Evolutionary conservation across 371 early-diverging fungal species (phyloP).

Genomic region (Dentiscutata heterogama): DNA sequence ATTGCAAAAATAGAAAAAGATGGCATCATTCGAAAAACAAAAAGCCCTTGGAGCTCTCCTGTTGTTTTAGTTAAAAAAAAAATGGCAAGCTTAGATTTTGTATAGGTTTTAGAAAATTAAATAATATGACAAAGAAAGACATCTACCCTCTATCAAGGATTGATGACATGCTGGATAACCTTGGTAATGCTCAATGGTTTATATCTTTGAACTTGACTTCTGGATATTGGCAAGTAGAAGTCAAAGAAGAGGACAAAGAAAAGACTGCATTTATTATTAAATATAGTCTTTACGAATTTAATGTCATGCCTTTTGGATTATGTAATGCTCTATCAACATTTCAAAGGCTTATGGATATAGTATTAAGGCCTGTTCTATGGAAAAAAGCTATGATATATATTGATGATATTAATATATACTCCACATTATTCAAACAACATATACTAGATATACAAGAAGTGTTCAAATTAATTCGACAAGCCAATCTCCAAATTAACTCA

Average conservation of each 20-base stretch:
- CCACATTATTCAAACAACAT: conserved; percentile 38
- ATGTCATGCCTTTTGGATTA: not conserved
- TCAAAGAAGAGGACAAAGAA: conserved; percentile 34
- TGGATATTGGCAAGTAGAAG: conserved; percentile 41
- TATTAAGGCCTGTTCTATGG: conserved; percentile 43
- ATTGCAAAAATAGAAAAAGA: too few species aligned
- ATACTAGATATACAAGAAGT: conserved; percentile 14
- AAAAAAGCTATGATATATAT: conserved; percentile 50
- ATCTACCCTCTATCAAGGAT: not conserved
- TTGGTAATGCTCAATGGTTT: not conserved
- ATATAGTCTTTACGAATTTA: not conserved
- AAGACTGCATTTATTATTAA: not conserved
- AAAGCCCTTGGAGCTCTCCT: not conserved
- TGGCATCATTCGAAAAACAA: not conserved
- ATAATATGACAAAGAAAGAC: not conserved
- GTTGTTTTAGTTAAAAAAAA: not conserved
- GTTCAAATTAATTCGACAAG: not conserved
- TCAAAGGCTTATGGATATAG: conserved; percentile 53
- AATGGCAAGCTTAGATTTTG: not conserved
- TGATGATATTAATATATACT: too few species aligned
- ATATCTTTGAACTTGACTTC: not conserved
- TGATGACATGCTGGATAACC: not conserved
- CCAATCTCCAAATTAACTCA: not conserved
- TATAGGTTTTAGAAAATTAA: not conserved
- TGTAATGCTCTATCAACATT: conserved; percentile 33